Evolutionary conservation across 306 rosid species (phyloP).

Genomic region (Begonia peltatifolia): DNA sequence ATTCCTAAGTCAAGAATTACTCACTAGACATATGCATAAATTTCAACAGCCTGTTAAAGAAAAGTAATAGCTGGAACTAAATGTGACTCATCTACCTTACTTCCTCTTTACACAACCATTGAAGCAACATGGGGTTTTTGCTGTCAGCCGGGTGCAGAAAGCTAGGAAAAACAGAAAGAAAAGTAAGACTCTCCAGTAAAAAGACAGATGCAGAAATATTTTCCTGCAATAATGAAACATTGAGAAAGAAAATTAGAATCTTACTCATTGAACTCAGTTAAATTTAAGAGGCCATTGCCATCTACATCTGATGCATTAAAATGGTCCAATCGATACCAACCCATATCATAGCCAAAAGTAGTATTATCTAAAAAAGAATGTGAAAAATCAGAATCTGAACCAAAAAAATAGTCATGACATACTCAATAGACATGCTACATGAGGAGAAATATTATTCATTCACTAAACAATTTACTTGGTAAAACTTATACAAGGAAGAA

Average conservation of each 20-base stretch:
- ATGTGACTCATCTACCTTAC: slow-evolving; percentile 40
- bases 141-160: slow-evolving; percentile 94
- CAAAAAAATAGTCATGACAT: too few relatives aligned
- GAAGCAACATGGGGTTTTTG: slow-evolving; percentile 57
- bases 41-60: background rate
- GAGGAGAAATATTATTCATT: too few relatives aligned
- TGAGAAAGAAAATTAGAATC: slow-evolving; percentile 21
- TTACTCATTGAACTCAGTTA: slow-evolving; percentile 88
- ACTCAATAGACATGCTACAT: too few relatives aligned
- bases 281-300: slow-evolving; percentile 64
- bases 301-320: slow-evolving; percentile 87
- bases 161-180: slow-evolving; percentile 25
- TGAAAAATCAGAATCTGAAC: too few relatives aligned
- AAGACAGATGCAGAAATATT: slow-evolving; percentile 1
- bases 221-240: slow-evolving; percentile 2
- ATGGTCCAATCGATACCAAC: slow-evolving; percentile 96
- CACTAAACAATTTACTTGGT: too few relatives aligned
- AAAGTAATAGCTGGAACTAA: slow-evolving; percentile 4
- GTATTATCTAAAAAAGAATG: slow-evolving; percentile 27
- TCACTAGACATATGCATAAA: background rate
- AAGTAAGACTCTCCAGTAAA: slow-evolving; percentile 7
- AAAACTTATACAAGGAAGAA: too few relatives aligned
- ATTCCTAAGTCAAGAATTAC: background rate
- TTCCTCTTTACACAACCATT: slow-evolving; percentile 92
- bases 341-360: slow-evolving; percentile 84